A percentile compares a stretch with the other conserved stretches of the same genome.
Evolutionary conservation across 441 rosid species (phyloP).

Genomic region (Jatropha multifida): DNA sequence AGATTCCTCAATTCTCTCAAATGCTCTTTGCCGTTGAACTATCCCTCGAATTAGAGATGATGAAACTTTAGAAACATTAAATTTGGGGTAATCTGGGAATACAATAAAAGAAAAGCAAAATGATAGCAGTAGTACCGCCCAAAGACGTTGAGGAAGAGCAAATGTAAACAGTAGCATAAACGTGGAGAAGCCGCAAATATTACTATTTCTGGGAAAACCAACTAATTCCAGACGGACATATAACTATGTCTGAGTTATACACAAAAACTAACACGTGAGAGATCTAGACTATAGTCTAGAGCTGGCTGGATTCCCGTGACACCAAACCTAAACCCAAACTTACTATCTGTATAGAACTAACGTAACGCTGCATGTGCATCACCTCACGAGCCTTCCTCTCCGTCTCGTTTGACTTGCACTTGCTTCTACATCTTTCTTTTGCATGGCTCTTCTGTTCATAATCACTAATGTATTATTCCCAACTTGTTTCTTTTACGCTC

Average conservation of each 20-base stretch:
- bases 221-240: constrained; percentile 17
- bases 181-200: constrained; percentile 23
- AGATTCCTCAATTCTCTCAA: too few relatives aligned
- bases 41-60: too few relatives aligned
- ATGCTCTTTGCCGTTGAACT: too few relatives aligned
- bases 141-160: constrained; percentile 17
- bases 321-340: constrained; percentile 25
- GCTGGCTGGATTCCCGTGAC: constrained; percentile 46
- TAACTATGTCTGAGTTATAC: not conserved
- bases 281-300: not conserved
- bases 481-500: too few relatives aligned
- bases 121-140: constrained; percentile 19
- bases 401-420: not conserved
- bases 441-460: too few relatives aligned
- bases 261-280: constrained; percentile 43
- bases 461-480: too few relatives aligned
- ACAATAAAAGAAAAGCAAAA: not conserved
- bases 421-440: too few relatives aligned
- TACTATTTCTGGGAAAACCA: constrained; percentile 9
- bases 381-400: constrained; percentile 3
- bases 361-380: not conserved
- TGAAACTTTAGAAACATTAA: too few relatives aligned
- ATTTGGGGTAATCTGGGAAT: too few relatives aligned
- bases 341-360: not conserved
- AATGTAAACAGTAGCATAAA: constrained; percentile 5